A percentile compares a stretch with the other conserved stretches of the same genome.
These are phyloP conservation scores for Diaporthe helianthi DNA, from an alignment of 2,329 filamentous ascomycete genomes.

Conservation along the genomic window DNA sequence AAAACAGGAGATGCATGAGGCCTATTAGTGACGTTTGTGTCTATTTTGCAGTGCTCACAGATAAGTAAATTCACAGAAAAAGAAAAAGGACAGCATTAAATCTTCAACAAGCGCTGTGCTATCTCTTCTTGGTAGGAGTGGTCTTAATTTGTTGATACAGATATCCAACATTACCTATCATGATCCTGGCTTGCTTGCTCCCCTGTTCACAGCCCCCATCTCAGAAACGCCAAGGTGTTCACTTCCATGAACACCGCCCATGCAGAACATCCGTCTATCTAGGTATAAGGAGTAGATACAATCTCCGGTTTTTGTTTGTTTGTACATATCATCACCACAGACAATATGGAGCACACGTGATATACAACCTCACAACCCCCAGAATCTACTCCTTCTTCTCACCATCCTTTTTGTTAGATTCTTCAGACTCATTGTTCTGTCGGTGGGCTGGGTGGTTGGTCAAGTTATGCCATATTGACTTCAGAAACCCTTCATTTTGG, in stretches of 20 bases:
- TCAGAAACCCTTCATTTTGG: slow-evolving; percentile 88
- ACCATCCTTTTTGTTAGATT: slow-evolving; percentile 18
- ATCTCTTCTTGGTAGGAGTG: slow-evolving; percentile 22
- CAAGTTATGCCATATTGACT: slow-evolving; percentile 90
- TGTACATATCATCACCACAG: slow-evolving; percentile 17
- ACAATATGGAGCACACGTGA: slow-evolving; percentile 12
- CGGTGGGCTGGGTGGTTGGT: slow-evolving; percentile 75
- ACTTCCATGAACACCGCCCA: slow-evolving; percentile 29
- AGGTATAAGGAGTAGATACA: slow-evolving; percentile 26
- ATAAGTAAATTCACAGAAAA: not conserved
- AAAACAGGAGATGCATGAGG: not conserved
- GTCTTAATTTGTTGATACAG: slow-evolving; percentile 27
- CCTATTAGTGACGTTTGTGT: too few species aligned
- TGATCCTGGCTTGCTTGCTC: slow-evolving; percentile 7
- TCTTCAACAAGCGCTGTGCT: too few species aligned
- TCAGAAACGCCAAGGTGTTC: slow-evolving; percentile 27
- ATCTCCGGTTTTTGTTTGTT: slow-evolving; percentile 11
- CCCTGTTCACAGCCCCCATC: not conserved
- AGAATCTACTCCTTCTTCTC: slow-evolving; percentile 32
- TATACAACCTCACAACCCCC: slow-evolving; percentile 1
- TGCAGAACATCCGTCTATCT: slow-evolving; percentile 32
- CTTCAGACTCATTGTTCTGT: slow-evolving; percentile 43
- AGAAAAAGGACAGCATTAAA: not conserved
- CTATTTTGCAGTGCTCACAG: not conserved
- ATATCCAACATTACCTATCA: slow-evolving; percentile 3